Evolutionary conservation across 257 asterid species (phyloP), one percentile per base, ranked within the genome.

Genomic region (Sherardia arvensis): DNA sequence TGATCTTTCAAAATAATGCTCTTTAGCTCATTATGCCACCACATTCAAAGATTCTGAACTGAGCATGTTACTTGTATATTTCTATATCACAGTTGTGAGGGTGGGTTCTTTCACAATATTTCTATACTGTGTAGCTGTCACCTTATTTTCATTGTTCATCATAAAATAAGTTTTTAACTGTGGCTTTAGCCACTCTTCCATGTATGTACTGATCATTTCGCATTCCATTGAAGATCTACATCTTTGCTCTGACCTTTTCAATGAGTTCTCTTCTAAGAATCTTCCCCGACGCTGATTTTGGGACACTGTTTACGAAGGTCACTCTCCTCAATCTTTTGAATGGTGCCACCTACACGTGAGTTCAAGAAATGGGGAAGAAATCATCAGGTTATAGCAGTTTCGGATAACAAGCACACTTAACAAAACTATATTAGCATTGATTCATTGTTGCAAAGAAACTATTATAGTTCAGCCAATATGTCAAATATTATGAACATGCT

Each of bases 261-360:
- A 87, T 81, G 18, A 93, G 90, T 69, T 90, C 96, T 71, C 99
- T 77, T 71, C 97, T 78, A 26, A 93, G 86, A 49, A 93, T 85
- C 71, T 93, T 93, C 65, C 99, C 97, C 0, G 99, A 59, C 45
- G 90, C 86, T 25, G 96, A 85, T 77, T 93, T 93, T 21, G 99
- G 99, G 61, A 93, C 96, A 4, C 69, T 81, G 72, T 81, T 85
- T 17, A 81, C 64, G 71, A 90, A 93, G 17, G 94, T 78, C 45
- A 93, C 95, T 67, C 82, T 74, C 62, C 76, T 71, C 81, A 90
- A 65, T 73, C 88, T 77, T 74, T 93, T 93, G 67, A 71, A 93
- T 6, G 91, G 95, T 18, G 97, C 95, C 27, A 89, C 97, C 97
- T 92, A 83, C 28, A 71, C 8, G 18, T 5, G 7, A 62, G 20